Base-by-base conservation (phyloP, 768 basidiomycete species). In the Saitozyma podzolica region DNA sequence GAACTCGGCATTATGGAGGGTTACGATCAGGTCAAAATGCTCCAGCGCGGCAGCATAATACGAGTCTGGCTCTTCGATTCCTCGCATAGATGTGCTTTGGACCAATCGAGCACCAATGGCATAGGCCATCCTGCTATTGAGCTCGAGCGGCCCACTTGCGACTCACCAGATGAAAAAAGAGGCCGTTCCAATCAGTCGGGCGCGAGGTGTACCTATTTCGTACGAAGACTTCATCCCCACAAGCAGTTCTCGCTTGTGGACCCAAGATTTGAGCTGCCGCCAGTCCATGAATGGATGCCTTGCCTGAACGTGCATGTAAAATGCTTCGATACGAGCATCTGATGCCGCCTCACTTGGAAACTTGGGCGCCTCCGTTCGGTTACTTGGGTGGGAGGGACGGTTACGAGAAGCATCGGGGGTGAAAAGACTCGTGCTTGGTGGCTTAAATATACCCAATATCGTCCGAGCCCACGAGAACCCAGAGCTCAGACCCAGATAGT, bases 201-300 rank as follows among this genome's bases (percentile, higher is more conserved):
- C 60, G 49, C 56, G 45, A 6, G 47, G 19, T 17, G 60, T 54
- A 9, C 19, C 10, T 3, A 45, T 17, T 37, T 43, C 37, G 37
- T 54, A 61, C 40, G 19, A 37, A 8, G 54, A 53, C 11, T 61
- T 61, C 47, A 47, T 43, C 20, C 45, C 11, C 14, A 61, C 54
- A 29, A 61, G 29, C 53, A 55, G 54, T 6, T 50, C 54, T 48
- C 56, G 60, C 47, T 54, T 61, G 11, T 42, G 52, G 7, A 59
- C 45, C 63, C 63, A 64, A 13, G 29, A 58, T 11, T 53, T 14
- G 20, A 64, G 19, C 40, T 56, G 52, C 9, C 43, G n/a, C 63
- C 63, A 64, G 45, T 64, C 58, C 13, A 64, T 49, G 47, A 64
- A 64, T 8, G 58, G 42, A 47, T 64, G 59, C 45, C 63, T 29